Base-by-base conservation (phyloP, 768 basidiomycete species). In the Lentinus tigrinus region DNA sequence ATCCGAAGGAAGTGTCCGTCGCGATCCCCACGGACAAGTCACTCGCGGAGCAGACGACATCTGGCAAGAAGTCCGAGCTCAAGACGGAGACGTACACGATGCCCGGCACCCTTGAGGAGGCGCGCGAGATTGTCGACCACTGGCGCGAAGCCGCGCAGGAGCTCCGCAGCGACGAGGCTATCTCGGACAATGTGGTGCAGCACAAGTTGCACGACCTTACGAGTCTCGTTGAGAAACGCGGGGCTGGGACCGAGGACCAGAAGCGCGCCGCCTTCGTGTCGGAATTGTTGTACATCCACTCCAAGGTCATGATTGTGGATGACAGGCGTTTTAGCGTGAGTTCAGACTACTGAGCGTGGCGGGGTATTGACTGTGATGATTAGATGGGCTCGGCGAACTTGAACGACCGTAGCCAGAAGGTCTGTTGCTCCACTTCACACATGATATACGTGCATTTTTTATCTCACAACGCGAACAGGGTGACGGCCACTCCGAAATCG, bases 401-500 rank as follows among this genome's bases (percentile, higher is more conserved):
- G 63, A 95, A 95, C 60, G 93, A 95, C 66, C 85, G 93, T 14
- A 88, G 85, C 53, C 91, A 93, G 73, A 88, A 82, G 80, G 87
- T 82, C 38, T n/a, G n/a, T n/a, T n/a, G n/a, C n/a, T n/a, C n/a
- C n/a, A n/a, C n/a, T n/a, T 14, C 38, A 3, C 23, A n/a, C 28
- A 27, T 37, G n/a, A n/a, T 1, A 5, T 23, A n/a, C 4, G 21
- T 55, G 17, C 27, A 26, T 27, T n/a, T n/a, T n/a, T n/a, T n/a
- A n/a, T n/a, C n/a, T n/a, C n/a, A n/a, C n/a, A n/a, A n/a, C n/a
- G n/a, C n/a, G n/a, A n/a, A n/a, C 56, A 89, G 85, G 95, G 95
- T 24, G 89, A 96, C 63, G 93, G 93, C 34, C 94, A 96, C 72
- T 96, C 93, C 1, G 97, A 98, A 74, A 96, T 98, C 62, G 92